Evolutionary conservation across 192 early-diverging fungal species (phyloP).

Genomic region (Dissophora globulifera): DNA sequence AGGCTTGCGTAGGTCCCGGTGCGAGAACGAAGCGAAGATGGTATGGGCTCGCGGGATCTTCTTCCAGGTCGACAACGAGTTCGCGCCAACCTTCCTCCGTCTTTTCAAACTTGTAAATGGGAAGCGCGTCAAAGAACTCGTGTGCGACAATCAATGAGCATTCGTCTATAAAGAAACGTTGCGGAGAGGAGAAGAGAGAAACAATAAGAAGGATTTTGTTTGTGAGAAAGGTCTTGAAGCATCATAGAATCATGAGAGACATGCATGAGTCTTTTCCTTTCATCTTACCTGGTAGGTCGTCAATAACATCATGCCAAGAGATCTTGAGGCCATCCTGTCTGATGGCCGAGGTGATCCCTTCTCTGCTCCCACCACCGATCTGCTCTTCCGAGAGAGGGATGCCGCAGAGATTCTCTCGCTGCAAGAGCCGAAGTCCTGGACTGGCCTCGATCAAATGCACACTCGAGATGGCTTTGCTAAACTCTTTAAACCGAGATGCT

Average conservation of each 20-base stretch:
- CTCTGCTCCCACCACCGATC: constrained; percentile 26
- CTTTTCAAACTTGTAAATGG: constrained; percentile 85
- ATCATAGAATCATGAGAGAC: not conserved
- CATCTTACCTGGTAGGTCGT: constrained; percentile 68
- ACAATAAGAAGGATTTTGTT: not conserved
- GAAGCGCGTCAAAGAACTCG: constrained; percentile 98
- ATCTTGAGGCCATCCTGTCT: constrained; percentile 59
- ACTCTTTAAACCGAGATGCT: constrained; percentile 72
- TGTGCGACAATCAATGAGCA: constrained; percentile 87
- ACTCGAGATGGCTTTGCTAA: constrained; percentile 66
- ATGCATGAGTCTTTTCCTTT: not conserved
- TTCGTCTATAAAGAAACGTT: constrained; percentile 31
- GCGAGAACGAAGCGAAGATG: constrained; percentile 83
- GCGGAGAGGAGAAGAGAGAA: not conserved
- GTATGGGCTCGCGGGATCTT: constrained; percentile 66
- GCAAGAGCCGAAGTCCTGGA: constrained; percentile 74
- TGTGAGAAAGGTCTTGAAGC: too few species aligned
- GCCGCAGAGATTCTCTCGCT: constrained; percentile 64
- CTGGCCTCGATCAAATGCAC: constrained; percentile 91
- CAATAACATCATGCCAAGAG: constrained; percentile 76
- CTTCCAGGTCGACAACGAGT: constrained; percentile 86
- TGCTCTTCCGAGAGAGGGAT: constrained; percentile 45
- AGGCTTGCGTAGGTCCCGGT: constrained; percentile 68
- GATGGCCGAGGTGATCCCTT: constrained; percentile 35
- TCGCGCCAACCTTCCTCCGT: constrained; percentile 90